Evolutionary conservation across 2,329 filamentous ascomycete genomes (phyloP), one percentile per base, ranked within the genome.

Genomic region (Trichoderma sp.): DNA sequence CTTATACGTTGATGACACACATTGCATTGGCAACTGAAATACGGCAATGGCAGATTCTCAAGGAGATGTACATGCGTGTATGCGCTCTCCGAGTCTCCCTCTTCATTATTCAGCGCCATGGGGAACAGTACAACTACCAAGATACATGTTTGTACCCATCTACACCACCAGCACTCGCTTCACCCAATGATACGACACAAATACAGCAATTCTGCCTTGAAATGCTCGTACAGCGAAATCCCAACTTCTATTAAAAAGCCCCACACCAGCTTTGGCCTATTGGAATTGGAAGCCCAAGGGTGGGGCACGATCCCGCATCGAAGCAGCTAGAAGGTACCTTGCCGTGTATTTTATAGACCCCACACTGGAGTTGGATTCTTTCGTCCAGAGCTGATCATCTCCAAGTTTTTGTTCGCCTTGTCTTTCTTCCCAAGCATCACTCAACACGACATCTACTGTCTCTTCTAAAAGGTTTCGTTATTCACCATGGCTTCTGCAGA

Each of bases 401-500:
- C 61, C 61, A 72, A 62, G 9, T 18, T 56, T 63, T 73, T 30
- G n/a, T 67, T 71, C 56, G 57, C 43, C 28, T 70, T 71, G 62
- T 66, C 47, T 57, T 67, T 70, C 9, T 47, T 51, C 2, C 21
- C 36, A n/a, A 36, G 12, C 24, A 53, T 34, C 60, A 12, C 26
- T 24, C 34, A 58, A 5, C 56, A 18, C n/a, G n/a, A 9, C 56
- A 28, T 32, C 15, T 26, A 14, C n/a, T 12, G 51, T 28, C n/a
- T 21, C 39, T 51, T 51, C 4, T 6, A 53, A 36, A 21, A 14
- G 7, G 15, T 2, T 43, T 7, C n/a, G 15, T 18, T 34, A 26
- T 69, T 61, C 62, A 74, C 51, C 69, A 90, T 90, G 88, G 83
- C 88, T 78, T 87, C 87, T 74, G 89, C 89, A 77, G 90, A 91